A percentile compares a stretch with the other conserved stretches of the same genome.
Conservation (phyloP, 176 grass and related monocot species). For the Poa pratensis region DNA sequence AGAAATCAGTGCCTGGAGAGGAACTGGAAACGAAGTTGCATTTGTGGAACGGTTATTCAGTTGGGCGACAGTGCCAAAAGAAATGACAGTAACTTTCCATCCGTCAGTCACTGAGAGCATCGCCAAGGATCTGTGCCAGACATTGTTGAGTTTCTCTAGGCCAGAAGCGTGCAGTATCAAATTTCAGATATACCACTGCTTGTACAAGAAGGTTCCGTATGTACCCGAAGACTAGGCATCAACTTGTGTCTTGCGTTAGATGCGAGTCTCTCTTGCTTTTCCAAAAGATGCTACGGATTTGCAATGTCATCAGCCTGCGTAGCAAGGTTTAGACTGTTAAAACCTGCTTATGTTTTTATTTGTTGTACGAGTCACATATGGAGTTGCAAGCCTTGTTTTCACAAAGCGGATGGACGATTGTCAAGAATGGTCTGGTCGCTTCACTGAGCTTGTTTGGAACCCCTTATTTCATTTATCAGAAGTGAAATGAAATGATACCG, state of each 20-base stretch:
- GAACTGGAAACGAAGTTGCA: slow-evolving; percentile 22
- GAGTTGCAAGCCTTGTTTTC: too few relatives aligned
- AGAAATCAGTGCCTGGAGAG: not conserved
- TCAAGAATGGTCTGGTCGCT: too few relatives aligned
- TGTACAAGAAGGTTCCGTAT: not conserved
- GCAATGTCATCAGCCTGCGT: too few relatives aligned
- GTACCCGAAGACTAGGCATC: not conserved
- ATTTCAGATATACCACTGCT: not conserved
- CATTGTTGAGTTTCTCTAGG: not conserved
- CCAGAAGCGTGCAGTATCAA: not conserved
- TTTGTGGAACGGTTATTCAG: slow-evolving; percentile 6
- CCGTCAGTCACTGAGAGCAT: not conserved
- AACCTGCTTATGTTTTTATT: too few relatives aligned
- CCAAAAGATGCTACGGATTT: too few relatives aligned
- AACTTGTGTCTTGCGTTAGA: not conserved
- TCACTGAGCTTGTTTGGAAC: too few relatives aligned
- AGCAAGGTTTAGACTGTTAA: too few relatives aligned
- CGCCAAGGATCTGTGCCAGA: slow-evolving; percentile 6
- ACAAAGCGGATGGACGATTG: too few relatives aligned
- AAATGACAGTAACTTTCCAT: slow-evolving; percentile 19
- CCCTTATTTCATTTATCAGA: too few relatives aligned
- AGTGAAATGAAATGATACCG: too few relatives aligned
- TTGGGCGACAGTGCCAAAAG: slow-evolving; percentile 17
- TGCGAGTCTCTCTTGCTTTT: not conserved
- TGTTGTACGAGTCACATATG: too few relatives aligned